These are phyloP conservation scores for Ascochyta pisi DNA, from an alignment of 2,329 filamentous ascomycete genomes.

Conservation along the genomic window DNA sequence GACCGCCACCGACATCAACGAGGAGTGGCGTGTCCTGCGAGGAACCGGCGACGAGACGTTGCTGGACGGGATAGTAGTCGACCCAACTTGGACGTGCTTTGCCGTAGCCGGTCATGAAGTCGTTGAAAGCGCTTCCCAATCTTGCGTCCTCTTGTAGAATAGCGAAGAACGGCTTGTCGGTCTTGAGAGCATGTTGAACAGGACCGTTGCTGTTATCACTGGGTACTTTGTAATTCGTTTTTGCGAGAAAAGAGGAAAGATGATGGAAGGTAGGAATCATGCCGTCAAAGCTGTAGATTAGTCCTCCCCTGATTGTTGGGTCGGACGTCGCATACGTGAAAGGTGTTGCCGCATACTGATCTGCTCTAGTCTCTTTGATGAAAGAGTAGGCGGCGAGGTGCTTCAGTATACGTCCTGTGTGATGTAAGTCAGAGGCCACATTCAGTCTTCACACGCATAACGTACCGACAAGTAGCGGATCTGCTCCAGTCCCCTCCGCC, in stretches of 20 bases:
- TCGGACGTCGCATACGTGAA: background rate
- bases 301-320: background rate
- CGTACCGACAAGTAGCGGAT: conserved; percentile 1
- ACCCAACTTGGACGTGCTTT: conserved; percentile 1
- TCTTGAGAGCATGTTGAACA: background rate
- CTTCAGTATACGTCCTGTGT: conserved; percentile 1
- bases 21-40: background rate
- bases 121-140: conserved; percentile 1
- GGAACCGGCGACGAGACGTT: background rate
- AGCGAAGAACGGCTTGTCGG: background rate
- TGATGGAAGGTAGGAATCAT: conserved; percentile 4
- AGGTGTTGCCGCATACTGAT: background rate
- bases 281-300: conserved; percentile 2
- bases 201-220: background rate
- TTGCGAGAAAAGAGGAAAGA: background rate
- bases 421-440: background rate
- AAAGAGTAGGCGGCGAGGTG: background rate
- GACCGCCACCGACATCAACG: conserved; percentile 1
- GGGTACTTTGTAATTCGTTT: background rate
- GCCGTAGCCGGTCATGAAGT: conserved; percentile 1
- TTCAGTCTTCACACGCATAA: background rate
- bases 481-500: background rate
- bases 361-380: background rate
- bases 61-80: background rate
- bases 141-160: background rate